These are phyloP conservation scores for Brassica juncea DNA, from an alignment of 345 rosid genomes.

Conservation along the genomic window DNA sequence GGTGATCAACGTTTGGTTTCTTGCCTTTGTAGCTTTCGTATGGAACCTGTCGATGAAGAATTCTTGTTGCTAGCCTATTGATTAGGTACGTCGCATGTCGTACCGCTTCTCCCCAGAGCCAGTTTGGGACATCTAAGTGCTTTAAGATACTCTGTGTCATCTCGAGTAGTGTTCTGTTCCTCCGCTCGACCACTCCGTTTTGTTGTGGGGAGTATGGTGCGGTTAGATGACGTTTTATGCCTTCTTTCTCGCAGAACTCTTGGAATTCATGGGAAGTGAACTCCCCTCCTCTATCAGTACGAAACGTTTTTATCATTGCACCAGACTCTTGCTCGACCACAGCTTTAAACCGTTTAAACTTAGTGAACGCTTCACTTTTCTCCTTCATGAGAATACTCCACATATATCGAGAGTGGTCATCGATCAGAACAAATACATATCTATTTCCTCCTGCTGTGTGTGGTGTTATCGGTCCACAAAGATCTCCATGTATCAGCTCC, in stretches of 20 bases:
- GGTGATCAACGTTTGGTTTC: not conserved
- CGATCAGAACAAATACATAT: not conserved
- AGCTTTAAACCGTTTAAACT: not conserved
- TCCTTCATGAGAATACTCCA: not conserved
- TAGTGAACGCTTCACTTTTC: not conserved
- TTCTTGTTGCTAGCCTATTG: not conserved
- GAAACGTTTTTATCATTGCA: not conserved
- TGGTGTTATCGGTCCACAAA: not conserved
- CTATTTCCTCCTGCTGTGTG: not conserved
- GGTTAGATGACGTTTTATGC: not conserved
- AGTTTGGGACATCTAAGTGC: not conserved
- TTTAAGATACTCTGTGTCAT: not conserved
- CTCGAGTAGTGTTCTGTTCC: not conserved
- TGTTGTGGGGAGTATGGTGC: not conserved
- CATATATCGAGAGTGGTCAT: not conserved
- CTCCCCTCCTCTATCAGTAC: not conserved
- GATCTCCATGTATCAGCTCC: not conserved
- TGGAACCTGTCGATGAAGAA: not conserved
- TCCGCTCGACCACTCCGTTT: not conserved
- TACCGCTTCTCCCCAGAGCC: not conserved
- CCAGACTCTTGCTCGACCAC: not conserved
- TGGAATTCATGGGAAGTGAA: not conserved
- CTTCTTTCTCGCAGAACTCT: not conserved
- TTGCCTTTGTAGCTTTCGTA: not conserved
- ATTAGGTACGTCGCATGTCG: not conserved